Percentiles rank a stretch among this genome's conserved stretches.
These are phyloP conservation scores for Chaetomiaceae sp. DNA, from an alignment of 2,329 filamentous ascomycete genomes.

Conservation along the genomic window DNA sequence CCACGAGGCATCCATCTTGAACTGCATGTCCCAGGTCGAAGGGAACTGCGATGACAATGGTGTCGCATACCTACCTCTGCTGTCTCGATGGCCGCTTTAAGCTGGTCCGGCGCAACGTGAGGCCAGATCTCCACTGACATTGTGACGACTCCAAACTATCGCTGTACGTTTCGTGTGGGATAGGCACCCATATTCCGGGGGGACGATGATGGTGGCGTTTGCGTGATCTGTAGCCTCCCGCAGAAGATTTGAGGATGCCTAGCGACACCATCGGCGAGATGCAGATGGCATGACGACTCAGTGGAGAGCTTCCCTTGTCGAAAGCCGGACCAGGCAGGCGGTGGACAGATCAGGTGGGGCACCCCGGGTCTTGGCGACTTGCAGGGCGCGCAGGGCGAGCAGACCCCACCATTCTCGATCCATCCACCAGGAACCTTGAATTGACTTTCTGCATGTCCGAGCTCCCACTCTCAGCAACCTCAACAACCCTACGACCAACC, in stretches of 20 bases:
- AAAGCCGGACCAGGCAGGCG: conserved; percentile 4
- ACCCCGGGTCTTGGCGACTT: conserved; percentile 12
- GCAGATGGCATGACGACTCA: conserved; percentile 11
- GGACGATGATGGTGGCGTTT: neutral
- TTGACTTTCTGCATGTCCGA: neutral
- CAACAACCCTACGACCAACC: too few species aligned
- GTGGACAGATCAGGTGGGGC: conserved; percentile 2
- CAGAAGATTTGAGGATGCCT: conserved; percentile 15
- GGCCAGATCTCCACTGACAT: conserved; percentile 60
- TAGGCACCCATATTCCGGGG: conserved; percentile 28
- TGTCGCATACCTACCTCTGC: conserved; percentile 42
- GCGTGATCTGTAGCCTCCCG: too few species aligned
- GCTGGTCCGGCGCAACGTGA: conserved; percentile 44
- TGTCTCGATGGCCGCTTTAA: conserved; percentile 45
- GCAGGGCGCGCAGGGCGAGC: too few species aligned
- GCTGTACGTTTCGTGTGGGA: conserved; percentile 3
- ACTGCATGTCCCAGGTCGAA: conserved; percentile 2
- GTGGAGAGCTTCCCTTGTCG: conserved; percentile 4
- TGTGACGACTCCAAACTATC: conserved; percentile 16
- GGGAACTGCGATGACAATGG: neutral
- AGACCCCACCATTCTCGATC: conserved; percentile 1
- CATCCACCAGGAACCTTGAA: too few species aligned
- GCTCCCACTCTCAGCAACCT: too few species aligned
- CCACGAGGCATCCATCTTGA: conserved; percentile 16
- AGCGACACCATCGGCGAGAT: neutral